Percentiles rank a stretch among this genome's conserved stretches.
Evolutionary conservation across 108 stramenopile genomes (phyloP).

Genomic region (Skeletonema grethae): DNA sequence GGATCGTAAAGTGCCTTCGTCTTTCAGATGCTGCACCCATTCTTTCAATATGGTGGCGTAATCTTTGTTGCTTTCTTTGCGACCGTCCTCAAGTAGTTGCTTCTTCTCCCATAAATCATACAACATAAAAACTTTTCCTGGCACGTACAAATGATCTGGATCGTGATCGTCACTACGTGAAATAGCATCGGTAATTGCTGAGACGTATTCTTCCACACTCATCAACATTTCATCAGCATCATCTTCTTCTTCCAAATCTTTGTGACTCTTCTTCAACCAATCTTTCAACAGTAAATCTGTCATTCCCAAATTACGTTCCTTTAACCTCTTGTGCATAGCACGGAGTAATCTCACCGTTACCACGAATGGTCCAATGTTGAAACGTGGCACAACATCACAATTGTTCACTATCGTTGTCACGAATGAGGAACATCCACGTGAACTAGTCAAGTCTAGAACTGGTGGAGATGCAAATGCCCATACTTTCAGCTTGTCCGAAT

Average conservation of each 20-base stretch:
- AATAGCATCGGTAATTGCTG: constrained; percentile 11
- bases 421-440: constrained; percentile 44
- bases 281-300: constrained; percentile 6
- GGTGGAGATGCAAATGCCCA: constrained; percentile 68
- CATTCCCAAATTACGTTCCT: constrained; percentile 31
- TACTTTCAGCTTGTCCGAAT: constrained; percentile 28
- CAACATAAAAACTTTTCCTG: constrained; percentile 46
- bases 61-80: not conserved
- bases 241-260: constrained; percentile 28
- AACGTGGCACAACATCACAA: constrained; percentile 58
- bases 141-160: constrained; percentile 53
- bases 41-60: constrained; percentile 2
- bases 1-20: not conserved
- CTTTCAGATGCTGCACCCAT: not conserved
- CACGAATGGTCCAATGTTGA: constrained; percentile 36
- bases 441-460: constrained; percentile 38
- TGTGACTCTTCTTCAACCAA: constrained; percentile 15
- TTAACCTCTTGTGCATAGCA: constrained; percentile 39
- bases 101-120: constrained; percentile 44
- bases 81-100: not conserved
- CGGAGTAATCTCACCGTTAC: constrained; percentile 37
- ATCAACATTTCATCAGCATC: constrained; percentile 34
- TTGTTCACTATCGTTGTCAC: constrained; percentile 69
- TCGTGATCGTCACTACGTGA: constrained; percentile 25
- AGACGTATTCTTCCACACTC: constrained; percentile 29